Evolutionary conservation across 176 grass and related monocot species (phyloP), one percentile per base, ranked within the genome.

Genomic region (Ampelocalamus luodianensis): DNA sequence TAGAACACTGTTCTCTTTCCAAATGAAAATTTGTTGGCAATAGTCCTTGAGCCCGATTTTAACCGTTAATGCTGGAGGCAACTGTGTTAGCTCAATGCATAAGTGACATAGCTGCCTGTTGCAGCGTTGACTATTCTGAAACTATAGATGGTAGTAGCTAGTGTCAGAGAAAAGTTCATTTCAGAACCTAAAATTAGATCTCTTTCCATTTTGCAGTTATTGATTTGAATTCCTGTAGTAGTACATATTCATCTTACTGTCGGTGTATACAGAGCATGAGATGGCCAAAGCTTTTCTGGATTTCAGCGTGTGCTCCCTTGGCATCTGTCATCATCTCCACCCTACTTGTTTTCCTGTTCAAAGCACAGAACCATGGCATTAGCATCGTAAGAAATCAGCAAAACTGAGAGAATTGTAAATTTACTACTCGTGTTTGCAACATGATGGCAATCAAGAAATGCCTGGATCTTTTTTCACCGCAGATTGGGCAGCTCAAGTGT

Each of bases 401-500:
- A 29, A 9, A 62, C 39, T 74, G n/a, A 61, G 48, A 66, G 2
- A 46, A 32, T 7, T 63, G 12, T 44, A 11, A 15, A 65, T 77
- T 43, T 81, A n/a, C 51, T 46, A 40, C 14, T 68, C 44, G 0
- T 76, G 32, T 51, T 58, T 72, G 45, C 72, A 72, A 39, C 65
- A 39, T 48, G 22, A 18, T 87, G 67, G 5, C 10, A 71, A 36
- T 55, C 55, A 39, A 72, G 9, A 13, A 38, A n/a, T 78, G 20
- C 24, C 27, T 76, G 11, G 23, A 50, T 70, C 1, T 46, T 34
- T 34, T 85, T 49, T 51, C 11, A 0, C 49, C 64, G 13, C 72
- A 98, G 96, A 98, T 98, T 48, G 96, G 96, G 18, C 62, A 93
- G 65, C 79, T 98, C 63, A 98, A 93, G 72, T 82, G 89, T 77